These are phyloP conservation scores for Theobroma grandiflorum DNA, from an alignment of 441 rosid genomes.

Conservation along the genomic window DNA sequence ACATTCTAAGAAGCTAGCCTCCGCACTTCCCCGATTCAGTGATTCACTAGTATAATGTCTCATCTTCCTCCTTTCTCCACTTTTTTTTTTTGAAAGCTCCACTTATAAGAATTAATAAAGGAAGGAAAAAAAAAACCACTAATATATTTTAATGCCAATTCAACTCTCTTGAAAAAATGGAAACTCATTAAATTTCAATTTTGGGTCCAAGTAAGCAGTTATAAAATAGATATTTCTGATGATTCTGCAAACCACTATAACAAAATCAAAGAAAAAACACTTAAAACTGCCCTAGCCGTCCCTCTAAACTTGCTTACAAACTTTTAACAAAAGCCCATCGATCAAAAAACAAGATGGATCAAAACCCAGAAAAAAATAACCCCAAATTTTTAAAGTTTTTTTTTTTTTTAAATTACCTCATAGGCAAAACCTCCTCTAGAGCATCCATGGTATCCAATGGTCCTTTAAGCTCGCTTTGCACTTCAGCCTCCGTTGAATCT, in stretches of 20 bases:
- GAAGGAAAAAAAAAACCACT: not conserved
- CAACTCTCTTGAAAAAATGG: not conserved
- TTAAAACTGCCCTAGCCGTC: not conserved
- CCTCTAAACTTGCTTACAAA: not conserved
- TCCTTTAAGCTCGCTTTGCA: conserved; percentile 48
- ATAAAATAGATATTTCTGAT: not conserved
- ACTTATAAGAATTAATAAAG: not conserved
- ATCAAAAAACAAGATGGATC: conserved; percentile 1
- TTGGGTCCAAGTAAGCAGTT: not conserved
- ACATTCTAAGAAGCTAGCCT: not conserved
- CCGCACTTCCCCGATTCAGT: not conserved
- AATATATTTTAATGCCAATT: not conserved
- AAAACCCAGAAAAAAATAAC: conserved; percentile 14
- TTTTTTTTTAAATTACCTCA: conserved; percentile 38
- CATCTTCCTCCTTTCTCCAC: not conserved
- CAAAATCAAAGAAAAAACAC: not conserved
- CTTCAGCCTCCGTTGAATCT: conserved; percentile 39
- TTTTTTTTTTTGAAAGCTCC: no score
- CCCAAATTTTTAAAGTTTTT: not conserved
- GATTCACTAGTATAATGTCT: not conserved
- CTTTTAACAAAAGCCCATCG: conserved; percentile 15
- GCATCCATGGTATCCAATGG: conserved; percentile 47
- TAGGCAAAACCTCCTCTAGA: conserved; percentile 54
- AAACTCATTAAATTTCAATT: conserved; percentile 7
- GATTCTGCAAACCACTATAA: not conserved